These are phyloP conservation scores for Dothideomycetes sp. DNA, from an alignment of 2,329 filamentous ascomycete species.

Conservation along the genomic window DNA sequence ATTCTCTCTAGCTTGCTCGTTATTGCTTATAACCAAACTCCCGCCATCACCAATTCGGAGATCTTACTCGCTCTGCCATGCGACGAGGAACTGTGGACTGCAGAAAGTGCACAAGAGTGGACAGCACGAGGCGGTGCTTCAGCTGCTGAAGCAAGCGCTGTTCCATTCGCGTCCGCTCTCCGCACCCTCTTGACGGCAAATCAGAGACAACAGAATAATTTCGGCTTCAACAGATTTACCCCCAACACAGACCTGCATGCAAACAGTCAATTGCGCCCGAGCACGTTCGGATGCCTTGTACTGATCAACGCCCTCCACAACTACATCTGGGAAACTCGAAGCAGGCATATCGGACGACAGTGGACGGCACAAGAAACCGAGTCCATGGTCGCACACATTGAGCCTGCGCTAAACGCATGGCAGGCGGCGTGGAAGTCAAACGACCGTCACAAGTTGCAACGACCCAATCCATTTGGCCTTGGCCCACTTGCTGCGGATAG, in stretches of 20 bases:
- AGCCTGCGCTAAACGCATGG: conserved; percentile 90
- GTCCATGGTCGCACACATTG: conserved; percentile 90
- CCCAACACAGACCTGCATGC: conserved; percentile 17
- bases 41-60: conserved; percentile 87
- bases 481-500: conserved; percentile 82
- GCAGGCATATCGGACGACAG: conserved; percentile 75
- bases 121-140: conserved; percentile 63
- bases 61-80: conserved; percentile 83
- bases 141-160: conserved; percentile 58
- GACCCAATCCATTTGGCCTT: conserved; percentile 72
- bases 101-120: conserved; percentile 75
- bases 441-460: conserved; percentile 71
- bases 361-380: conserved; percentile 93
- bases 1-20: conserved; percentile 84
- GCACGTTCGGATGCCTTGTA: conserved; percentile 84
- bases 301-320: conserved; percentile 94
- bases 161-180: conserved; percentile 74
- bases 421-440: conserved; percentile 85
- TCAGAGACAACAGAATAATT: conserved; percentile 39
- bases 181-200: conserved; percentile 73
- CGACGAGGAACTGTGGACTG: conserved; percentile 83
- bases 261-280: conserved; percentile 62
- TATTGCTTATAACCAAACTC: conserved; percentile 85
- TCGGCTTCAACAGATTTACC: conserved; percentile 17
- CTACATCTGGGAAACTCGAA: conserved; percentile 95